Evolutionary conservation across 2,329 filamentous ascomycete species (phyloP).

Genomic region (Balansia obtecta): DNA sequence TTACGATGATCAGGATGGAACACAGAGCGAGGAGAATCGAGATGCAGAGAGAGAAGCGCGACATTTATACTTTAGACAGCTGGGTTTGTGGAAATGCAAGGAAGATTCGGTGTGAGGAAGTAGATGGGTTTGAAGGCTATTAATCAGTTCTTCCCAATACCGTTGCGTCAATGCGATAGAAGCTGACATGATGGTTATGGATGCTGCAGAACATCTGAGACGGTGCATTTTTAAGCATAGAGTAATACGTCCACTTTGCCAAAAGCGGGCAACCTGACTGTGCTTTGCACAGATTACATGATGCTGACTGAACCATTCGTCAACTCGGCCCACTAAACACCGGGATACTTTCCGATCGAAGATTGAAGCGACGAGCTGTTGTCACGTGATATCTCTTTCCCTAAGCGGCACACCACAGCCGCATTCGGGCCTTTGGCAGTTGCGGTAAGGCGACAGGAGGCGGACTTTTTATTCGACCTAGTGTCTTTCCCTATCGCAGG

Average conservation of each 20-base stretch:
- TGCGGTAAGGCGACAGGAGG: no score
- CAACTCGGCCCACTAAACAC: not conserved
- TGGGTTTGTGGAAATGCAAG: conserved; percentile 10
- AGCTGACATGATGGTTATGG: conserved; percentile 7
- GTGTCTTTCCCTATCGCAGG: no score
- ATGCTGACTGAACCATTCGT: conserved; percentile 1
- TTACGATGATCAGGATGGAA: conserved; percentile 24
- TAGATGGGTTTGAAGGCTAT: conserved; percentile 2
- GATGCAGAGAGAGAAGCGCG: conserved; percentile 18
- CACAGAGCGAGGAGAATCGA: conserved; percentile 24
- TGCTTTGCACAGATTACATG: conserved; percentile 1
- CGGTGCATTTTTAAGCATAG: no score
- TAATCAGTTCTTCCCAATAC: not conserved
- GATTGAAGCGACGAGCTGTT: no score
- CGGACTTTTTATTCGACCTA: no score
- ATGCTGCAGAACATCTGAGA: not conserved
- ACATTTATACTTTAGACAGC: conserved; percentile 24
- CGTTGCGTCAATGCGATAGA: not conserved
- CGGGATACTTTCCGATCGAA: not conserved
- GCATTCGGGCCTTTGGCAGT: no score
- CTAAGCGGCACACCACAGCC: no score
- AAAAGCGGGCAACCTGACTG: not conserved
- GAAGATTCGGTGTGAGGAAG: conserved; percentile 11
- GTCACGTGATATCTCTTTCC: no score
- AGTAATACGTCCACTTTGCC: not conserved